phyloP scores from a whole-genome alignment of 305 asterid genomes.

The Fraxinus angustifolia region DNA sequence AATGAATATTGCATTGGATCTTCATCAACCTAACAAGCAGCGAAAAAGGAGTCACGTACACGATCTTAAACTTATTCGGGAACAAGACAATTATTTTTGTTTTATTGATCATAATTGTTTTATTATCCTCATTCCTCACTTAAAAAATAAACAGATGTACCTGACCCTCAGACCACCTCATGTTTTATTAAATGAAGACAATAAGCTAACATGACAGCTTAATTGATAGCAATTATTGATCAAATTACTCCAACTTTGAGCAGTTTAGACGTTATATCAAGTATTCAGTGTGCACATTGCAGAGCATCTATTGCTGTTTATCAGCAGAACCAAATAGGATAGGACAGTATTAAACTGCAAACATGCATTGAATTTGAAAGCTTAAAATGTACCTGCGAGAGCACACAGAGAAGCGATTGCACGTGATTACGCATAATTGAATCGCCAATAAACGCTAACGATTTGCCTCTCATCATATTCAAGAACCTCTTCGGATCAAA shows the following conservation, averaged over 20 bases:
- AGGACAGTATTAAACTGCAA: not conserved
- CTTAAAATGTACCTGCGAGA: slow-evolving; percentile 53
- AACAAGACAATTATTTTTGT: not conserved
- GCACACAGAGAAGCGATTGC: slow-evolving; percentile 42
- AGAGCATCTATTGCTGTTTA: not conserved
- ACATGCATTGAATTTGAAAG: not conserved
- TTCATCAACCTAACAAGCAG: not conserved
- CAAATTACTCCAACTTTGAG: not conserved
- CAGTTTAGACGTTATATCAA: not conserved
- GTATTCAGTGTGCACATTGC: not conserved
- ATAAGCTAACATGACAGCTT: not conserved
- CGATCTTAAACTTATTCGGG: not conserved
- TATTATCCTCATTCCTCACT: no score
- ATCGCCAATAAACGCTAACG: slow-evolving; percentile 47
- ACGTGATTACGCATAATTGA: slow-evolving; percentile 48
- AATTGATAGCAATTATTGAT: not conserved
- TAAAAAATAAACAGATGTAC: not conserved
- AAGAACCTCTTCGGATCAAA: slow-evolving; percentile 33
- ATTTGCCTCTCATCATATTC: slow-evolving; percentile 33
- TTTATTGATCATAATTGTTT: no score
- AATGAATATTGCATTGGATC: no score
- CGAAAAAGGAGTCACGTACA: not conserved
- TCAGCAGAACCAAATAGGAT: not conserved
- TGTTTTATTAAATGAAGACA: not conserved
- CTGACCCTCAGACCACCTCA: slow-evolving; percentile 26